Percentiles rank a stretch among this genome's conserved stretches.
These are phyloP conservation scores for Chaetomiaceae sp. DNA, from an alignment of 2,329 filamentous ascomycete genomes.

Conservation along the genomic window DNA sequence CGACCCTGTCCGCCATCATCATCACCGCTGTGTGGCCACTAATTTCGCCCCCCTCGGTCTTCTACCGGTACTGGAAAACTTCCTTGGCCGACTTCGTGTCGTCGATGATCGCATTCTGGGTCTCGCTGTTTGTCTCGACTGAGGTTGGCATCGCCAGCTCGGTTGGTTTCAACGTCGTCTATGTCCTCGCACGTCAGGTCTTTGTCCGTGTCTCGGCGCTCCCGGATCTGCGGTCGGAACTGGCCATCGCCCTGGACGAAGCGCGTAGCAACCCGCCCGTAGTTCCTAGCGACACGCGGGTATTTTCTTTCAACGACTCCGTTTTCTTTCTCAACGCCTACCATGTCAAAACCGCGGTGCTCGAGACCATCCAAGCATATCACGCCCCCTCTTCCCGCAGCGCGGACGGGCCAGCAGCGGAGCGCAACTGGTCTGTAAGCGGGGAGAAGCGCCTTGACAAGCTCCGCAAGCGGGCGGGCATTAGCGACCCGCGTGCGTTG, in stretches of 20 bases:
- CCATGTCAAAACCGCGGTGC: slow-evolving; percentile 40
- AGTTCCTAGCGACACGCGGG: slow-evolving; percentile 43
- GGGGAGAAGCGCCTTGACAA: slow-evolving; percentile 41
- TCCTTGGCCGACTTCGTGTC: slow-evolving; percentile 59
- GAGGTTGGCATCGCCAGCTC: slow-evolving; percentile 54
- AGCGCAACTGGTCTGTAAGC: slow-evolving; percentile 50
- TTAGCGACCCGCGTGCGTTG: slow-evolving; percentile 29
- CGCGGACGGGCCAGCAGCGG: slow-evolving; percentile 26
- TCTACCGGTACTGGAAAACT: slow-evolving; percentile 59
- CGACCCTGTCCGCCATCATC: slow-evolving; percentile 59
- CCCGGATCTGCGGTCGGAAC: slow-evolving; percentile 24
- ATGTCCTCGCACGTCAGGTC: slow-evolving; percentile 52
- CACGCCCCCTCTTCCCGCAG: slow-evolving; percentile 36
- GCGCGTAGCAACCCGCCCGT: slow-evolving; percentile 16
- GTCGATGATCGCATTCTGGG: slow-evolving; percentile 58
- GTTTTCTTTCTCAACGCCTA: slow-evolving; percentile 59
- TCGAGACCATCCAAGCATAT: slow-evolving; percentile 45
- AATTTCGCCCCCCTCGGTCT: slow-evolving; percentile 51
- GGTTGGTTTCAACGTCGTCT: slow-evolving; percentile 58
- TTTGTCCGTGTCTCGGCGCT: slow-evolving; percentile 40
- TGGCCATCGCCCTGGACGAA: slow-evolving; percentile 24
- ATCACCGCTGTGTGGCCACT: slow-evolving; percentile 59
- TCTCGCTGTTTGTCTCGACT: slow-evolving; percentile 55
- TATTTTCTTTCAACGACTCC: slow-evolving; percentile 52
- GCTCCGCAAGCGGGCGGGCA: slow-evolving; percentile 36